Conservation (phyloP, 805 yeast species). For the Isabelozyma gotoi region DNA sequence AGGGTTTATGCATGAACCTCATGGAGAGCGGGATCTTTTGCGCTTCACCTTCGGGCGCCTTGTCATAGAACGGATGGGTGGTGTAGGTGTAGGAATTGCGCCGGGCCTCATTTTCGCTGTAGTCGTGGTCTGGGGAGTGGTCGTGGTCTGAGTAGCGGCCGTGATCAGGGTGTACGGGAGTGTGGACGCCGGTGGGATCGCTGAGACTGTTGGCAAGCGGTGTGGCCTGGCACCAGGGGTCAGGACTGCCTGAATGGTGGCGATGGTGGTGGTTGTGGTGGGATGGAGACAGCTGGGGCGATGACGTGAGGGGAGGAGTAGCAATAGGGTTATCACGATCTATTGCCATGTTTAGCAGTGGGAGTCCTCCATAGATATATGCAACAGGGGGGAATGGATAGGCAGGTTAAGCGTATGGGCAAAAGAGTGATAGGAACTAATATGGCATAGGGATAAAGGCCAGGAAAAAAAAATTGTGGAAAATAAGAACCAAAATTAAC, state of each 20-base stretch:
- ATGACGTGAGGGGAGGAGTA: not conserved
- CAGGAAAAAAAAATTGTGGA: not conserved
- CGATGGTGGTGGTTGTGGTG: too few relatives aligned
- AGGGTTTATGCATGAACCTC: conserved; percentile 40
- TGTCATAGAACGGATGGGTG: not conserved
- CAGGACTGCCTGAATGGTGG: too few relatives aligned
- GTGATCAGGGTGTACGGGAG: too few relatives aligned
- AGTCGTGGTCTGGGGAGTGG: not conserved
- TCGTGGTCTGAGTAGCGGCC: too few relatives aligned
- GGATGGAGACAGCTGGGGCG: not conserved
- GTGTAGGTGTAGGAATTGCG: conserved; percentile 1
- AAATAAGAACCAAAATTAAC: not conserved
- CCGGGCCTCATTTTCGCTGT: not conserved
- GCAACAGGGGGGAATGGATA: too few relatives aligned
- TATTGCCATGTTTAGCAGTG: not conserved
- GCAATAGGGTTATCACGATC: not conserved
- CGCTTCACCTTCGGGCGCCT: not conserved
- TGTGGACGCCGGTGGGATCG: too few relatives aligned
- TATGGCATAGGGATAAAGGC: too few relatives aligned
- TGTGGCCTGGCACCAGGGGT: too few relatives aligned
- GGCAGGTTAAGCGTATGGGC: too few relatives aligned
- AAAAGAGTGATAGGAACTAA: too few relatives aligned
- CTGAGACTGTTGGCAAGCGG: not conserved
- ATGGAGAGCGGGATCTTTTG: conserved; percentile 23
- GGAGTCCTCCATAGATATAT: not conserved